Evolutionary conservation across 225 moss, liverwort and hornwort species (phyloP).

Genomic region (Polytrichum formosum): DNA sequence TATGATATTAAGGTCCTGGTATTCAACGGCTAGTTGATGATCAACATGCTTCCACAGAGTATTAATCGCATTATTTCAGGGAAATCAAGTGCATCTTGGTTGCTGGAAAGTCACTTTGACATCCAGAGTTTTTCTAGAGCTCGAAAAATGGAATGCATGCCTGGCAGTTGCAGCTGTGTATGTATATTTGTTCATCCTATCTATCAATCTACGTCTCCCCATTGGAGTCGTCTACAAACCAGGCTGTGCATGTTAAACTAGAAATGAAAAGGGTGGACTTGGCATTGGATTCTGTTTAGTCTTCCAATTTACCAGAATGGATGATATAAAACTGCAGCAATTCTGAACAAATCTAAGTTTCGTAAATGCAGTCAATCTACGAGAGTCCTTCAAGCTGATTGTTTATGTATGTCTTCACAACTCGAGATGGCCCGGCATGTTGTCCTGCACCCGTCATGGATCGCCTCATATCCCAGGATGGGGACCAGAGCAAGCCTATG

Average conservation of each 20-base stretch:
- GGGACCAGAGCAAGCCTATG: conserved; percentile 34
- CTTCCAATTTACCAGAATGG: conserved; percentile 1
- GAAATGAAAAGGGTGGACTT: conserved; percentile 8
- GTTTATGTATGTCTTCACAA: conserved; percentile 27
- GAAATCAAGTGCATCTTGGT: conserved; percentile 1
- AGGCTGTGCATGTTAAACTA: conserved; percentile 19
- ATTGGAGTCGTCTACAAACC: conserved; percentile 12
- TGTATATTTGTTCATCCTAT: conserved; percentile 17
- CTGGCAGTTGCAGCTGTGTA: conserved; percentile 13
- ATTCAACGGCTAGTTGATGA: conserved; percentile 55
- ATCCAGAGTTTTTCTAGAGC: neutral
- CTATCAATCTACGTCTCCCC: conserved; percentile 6
- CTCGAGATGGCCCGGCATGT: conserved; percentile 19
- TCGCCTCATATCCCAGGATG: conserved; percentile 25
- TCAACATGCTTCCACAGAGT: neutral
- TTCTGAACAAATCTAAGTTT: neutral
- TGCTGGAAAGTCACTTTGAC: conserved; percentile 2
- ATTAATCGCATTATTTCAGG: conserved; percentile 4
- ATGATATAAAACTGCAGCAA: neutral
- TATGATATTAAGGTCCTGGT: neutral
- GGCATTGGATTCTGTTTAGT: conserved; percentile 2
- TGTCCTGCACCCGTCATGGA: conserved; percentile 21
- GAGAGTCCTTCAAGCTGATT: conserved; percentile 27
- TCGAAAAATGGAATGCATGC: conserved; percentile 9
- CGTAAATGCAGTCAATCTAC: conserved; percentile 29